Percentiles rank a stretch among this genome's conserved stretches.
phyloP scores from a whole-genome alignment of 495 filamentous ascomycete species.

The Halenospora varia region DNA sequence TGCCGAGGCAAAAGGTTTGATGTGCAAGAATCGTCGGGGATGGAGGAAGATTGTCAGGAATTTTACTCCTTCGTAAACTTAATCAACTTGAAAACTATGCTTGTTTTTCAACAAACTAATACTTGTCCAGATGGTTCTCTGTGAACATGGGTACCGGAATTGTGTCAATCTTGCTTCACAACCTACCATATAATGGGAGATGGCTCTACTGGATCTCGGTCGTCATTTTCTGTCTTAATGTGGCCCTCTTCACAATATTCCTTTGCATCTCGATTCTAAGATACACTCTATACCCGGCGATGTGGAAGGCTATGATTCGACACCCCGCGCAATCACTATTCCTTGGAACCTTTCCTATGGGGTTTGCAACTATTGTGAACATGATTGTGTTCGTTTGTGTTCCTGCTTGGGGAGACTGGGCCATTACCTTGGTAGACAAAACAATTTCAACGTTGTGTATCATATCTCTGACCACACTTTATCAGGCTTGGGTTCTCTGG shows the following conservation, averaged over 20 bases:
- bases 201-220: constrained; percentile 53
- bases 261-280: constrained; percentile 44
- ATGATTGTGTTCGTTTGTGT: constrained; percentile 54
- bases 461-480: not conserved
- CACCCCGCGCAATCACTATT: constrained; percentile 59
- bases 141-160: constrained; percentile 66
- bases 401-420: constrained; percentile 43
- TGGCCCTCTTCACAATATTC: constrained; percentile 45
- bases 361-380: constrained; percentile 58
- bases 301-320: constrained; percentile 51
- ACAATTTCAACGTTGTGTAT: constrained; percentile 3
- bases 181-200: constrained; percentile 48
- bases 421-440: constrained; percentile 12
- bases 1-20: too few species aligned
- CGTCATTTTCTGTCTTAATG: constrained; percentile 52
- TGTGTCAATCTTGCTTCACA: constrained; percentile 54
- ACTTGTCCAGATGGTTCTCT: constrained; percentile 40
- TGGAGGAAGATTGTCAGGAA: constrained; percentile 43
- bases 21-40: too few species aligned
- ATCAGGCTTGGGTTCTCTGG: constrained; percentile 56
- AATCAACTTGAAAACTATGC: not conserved
- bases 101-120: too few species aligned
- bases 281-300: constrained; percentile 53
- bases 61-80: constrained; percentile 44
- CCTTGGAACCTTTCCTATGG: constrained; percentile 60